Evolutionary conservation across 164 flowering plant genomes (phyloP).

Genomic region (Stephania cephalantha): DNA sequence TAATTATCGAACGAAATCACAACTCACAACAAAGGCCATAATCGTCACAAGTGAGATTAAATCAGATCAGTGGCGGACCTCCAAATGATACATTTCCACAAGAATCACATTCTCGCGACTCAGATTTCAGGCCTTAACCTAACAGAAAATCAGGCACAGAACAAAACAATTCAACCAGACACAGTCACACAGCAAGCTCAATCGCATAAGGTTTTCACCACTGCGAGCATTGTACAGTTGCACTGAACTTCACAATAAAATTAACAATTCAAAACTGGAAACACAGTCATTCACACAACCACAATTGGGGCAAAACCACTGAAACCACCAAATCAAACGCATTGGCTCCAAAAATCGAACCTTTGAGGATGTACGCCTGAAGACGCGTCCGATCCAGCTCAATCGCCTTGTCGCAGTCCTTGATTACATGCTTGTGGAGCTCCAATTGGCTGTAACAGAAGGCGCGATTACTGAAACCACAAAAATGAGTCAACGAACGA

Average conservation of each 20-base stretch:
- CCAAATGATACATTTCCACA: background rate
- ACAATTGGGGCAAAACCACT: background rate
- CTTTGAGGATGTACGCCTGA: slow-evolving; percentile 88
- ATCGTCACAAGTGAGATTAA: background rate
- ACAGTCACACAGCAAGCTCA: background rate
- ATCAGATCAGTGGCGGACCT: background rate
- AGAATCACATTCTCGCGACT: background rate
- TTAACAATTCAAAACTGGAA: background rate
- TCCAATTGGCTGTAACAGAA: slow-evolving; percentile 94
- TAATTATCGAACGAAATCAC: background rate
- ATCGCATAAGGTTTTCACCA: background rate
- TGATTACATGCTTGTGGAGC: slow-evolving; percentile 86
- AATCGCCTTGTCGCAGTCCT: slow-evolving; percentile 87
- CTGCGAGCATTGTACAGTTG: background rate
- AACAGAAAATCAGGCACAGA: background rate
- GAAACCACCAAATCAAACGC: background rate
- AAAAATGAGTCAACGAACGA: background rate
- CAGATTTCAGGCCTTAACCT: background rate
- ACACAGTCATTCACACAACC: background rate
- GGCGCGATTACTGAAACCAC: slow-evolving; percentile 76
- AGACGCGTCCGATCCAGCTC: slow-evolving; percentile 66
- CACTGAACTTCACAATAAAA: background rate
- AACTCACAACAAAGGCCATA: background rate
- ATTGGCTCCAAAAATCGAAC: slow-evolving; percentile 20
- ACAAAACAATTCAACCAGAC: background rate